Evolutionary conservation across 208 protist genomes (phyloP).

Genomic region (Leishmania lainsoni): DNA sequence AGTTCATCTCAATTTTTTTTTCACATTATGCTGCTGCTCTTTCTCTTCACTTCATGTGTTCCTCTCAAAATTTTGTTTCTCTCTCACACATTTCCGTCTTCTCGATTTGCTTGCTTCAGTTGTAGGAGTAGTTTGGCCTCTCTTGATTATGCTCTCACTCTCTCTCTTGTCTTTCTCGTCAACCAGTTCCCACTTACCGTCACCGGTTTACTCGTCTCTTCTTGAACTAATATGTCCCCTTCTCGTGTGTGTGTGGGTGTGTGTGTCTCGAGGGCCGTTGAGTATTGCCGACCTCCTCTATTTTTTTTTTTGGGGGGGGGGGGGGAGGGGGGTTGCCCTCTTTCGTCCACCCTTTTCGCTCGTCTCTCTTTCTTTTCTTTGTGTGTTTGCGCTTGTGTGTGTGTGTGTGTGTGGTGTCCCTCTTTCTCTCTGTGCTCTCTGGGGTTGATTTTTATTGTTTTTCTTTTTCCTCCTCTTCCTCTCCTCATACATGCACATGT

Average conservation of each 20-base stretch:
- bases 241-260: not conserved
- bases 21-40: not conserved
- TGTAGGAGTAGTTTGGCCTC: not conserved
- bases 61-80: not conserved
- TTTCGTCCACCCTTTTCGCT: not conserved
- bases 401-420: too few relatives aligned
- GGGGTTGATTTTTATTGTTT: not conserved
- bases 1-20: not conserved
- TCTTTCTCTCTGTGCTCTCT: not conserved
- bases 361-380: slow-evolving; percentile 3
- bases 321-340: not conserved
- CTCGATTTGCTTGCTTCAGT: not conserved
- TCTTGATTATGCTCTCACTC: not conserved
- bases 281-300: not conserved
- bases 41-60: not conserved
- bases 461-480: not conserved
- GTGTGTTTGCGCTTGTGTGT: not conserved
- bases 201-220: not conserved
- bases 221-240: not conserved
- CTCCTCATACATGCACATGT: not conserved
- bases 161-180: not conserved
- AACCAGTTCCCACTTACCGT: not conserved
- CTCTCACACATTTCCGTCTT: not conserved
- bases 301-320: not conserved
- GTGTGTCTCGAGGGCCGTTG: not conserved